Percentiles rank a stretch among this genome's conserved stretches.
Conservation (phyloP, 371 early-diverging fungal species). For the Circinella minor region DNA sequence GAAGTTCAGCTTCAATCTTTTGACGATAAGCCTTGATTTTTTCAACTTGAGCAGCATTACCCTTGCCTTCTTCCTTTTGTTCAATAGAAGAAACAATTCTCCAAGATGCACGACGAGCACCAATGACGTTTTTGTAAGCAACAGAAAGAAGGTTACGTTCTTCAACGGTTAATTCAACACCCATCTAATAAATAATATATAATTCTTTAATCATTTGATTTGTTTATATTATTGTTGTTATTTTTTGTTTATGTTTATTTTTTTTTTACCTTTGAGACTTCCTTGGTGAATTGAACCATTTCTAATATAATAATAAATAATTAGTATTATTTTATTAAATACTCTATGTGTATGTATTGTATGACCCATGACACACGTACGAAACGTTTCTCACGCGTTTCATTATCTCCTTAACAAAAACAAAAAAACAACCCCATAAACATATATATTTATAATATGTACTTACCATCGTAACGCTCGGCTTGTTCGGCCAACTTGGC, state of each 20-base stretch:
- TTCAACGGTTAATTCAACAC: slow-evolving; percentile 89
- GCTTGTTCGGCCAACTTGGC: slow-evolving; percentile 99
- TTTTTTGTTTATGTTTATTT: slow-evolving; percentile 4
- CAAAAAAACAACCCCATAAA: no score
- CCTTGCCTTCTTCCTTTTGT: slow-evolving; percentile 97
- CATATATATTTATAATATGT: no score
- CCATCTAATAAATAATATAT: slow-evolving; percentile 32
- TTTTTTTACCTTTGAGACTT: slow-evolving; percentile 63
- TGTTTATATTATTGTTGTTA: neutral
- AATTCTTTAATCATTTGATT: neutral
- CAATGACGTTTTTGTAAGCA: slow-evolving; percentile 99
- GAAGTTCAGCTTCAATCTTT: slow-evolving; percentile 94
- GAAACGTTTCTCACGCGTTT: slow-evolving; percentile 4
- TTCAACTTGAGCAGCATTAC: slow-evolving; percentile 80
- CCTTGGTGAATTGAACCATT: slow-evolving; percentile 97
- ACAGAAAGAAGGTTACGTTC: slow-evolving; percentile 99
- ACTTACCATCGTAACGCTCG: slow-evolving; percentile 93
- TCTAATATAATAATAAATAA: slow-evolving; percentile 57
- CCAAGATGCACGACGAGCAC: slow-evolving; percentile 99
- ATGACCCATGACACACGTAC: slow-evolving; percentile 2
- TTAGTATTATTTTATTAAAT: neutral
- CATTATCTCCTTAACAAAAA: neutral
- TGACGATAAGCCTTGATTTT: slow-evolving; percentile 93
- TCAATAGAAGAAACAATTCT: slow-evolving; percentile 99
- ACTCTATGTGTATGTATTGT: no score